Evolutionary conservation across 768 basidiomycete species (phyloP).

Genomic region (Psilocybe cyanescens): DNA sequence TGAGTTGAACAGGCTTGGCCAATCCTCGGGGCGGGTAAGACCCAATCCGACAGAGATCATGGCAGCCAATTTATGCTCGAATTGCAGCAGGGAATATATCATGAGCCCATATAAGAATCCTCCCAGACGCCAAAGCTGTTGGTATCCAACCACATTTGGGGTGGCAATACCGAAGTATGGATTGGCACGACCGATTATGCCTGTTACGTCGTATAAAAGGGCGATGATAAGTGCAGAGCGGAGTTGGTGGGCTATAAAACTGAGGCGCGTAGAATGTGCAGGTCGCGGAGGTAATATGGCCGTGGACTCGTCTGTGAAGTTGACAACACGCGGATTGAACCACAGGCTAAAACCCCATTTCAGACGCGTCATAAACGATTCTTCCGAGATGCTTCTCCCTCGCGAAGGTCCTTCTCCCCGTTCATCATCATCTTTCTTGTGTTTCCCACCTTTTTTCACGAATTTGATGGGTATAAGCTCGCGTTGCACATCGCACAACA

Average conservation of each 20-base stretch:
- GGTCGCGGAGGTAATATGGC: slow-evolving; percentile 23
- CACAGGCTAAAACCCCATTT: slow-evolving; percentile 28
- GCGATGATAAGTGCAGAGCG: slow-evolving; percentile 11
- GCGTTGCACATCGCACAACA: slow-evolving; percentile 31
- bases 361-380: slow-evolving; percentile 23
- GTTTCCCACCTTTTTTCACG: background rate
- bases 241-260: slow-evolving; percentile 25
- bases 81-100: background rate
- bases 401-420: too few species aligned
- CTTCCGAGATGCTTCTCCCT: slow-evolving; percentile 12
- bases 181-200: slow-evolving; percentile 22
- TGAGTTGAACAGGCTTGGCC: slow-evolving; percentile 41
- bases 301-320: slow-evolving; percentile 31
- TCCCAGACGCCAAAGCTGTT: background rate
- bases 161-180: slow-evolving; percentile 8
- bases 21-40: slow-evolving; percentile 35
- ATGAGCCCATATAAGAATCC: background rate
- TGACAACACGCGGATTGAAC: slow-evolving; percentile 29
- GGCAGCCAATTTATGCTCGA: slow-evolving; percentile 15
- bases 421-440: background rate
- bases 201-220: slow-evolving; percentile 25
- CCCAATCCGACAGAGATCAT: slow-evolving; percentile 26
- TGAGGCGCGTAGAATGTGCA: slow-evolving; percentile 12
- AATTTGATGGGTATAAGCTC: slow-evolving; percentile 17
- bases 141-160: background rate